phyloP scores from a whole-genome alignment of 352 stramenopile species.

The Phytophthora tentaculata region DNA sequence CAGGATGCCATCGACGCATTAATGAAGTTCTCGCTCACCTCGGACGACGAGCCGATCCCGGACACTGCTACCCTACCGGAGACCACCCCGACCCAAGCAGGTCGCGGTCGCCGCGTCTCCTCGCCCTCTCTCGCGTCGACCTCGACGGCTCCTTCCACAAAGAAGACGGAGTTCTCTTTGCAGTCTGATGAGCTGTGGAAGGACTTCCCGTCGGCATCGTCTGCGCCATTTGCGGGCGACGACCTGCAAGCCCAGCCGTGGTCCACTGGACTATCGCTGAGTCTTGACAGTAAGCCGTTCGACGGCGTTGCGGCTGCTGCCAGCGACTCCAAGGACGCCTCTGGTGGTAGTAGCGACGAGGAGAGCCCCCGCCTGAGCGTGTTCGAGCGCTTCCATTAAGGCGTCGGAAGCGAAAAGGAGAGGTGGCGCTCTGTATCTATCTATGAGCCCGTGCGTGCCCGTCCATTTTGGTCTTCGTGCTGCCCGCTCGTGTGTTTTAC shows the following conservation, averaged over 20 bases:
- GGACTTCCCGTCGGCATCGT: conserved; percentile 62
- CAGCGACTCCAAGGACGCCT: conserved; percentile 33
- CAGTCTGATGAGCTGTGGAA: conserved; percentile 82
- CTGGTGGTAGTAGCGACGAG: conserved; percentile 56
- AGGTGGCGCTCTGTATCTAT: conserved; percentile 59
- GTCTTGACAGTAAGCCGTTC: conserved; percentile 62
- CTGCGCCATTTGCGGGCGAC: conserved; percentile 37
- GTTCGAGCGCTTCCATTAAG: conserved; percentile 87
- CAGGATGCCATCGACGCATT: conserved; percentile 89
- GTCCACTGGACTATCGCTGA: conserved; percentile 66
- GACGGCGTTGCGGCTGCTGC: conserved; percentile 27
- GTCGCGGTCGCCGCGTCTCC: conserved; percentile 19
- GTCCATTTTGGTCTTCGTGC: conserved; percentile 41
- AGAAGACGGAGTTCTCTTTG: conserved; percentile 62
- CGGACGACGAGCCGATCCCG: conserved; percentile 44
- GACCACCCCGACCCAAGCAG: conserved; percentile 10
- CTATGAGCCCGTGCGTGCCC: conserved; percentile 45
- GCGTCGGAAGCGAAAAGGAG: conserved; percentile 49
- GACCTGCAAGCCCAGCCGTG: conserved; percentile 58
- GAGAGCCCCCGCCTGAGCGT: conserved; percentile 82
- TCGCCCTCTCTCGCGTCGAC: conserved; percentile 27
- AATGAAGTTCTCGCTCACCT: conserved; percentile 85
- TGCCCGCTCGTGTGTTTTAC: conserved; percentile 47
- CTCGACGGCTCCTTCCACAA: conserved; percentile 23
- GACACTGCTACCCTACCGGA: conserved; percentile 43